Base-by-base conservation (phyloP, 768 basidiomycete genomes). In the Hygrophorus russula region DNA sequence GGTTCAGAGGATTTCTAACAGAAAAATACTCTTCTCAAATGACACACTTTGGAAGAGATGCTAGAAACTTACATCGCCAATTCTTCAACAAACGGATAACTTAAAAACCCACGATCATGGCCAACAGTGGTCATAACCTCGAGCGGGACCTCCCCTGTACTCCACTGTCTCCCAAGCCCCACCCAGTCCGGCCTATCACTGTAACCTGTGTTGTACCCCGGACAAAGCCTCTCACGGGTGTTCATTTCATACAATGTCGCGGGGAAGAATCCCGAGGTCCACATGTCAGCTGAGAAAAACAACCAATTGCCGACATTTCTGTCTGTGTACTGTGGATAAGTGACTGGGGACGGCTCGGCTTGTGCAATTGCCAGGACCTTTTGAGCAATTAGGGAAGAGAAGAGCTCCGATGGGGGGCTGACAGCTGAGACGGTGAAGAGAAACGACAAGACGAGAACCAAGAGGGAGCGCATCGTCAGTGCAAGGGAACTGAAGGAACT, bases 41-140 rank as follows among this genome's bases (percentile, higher is more conserved):
- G 29, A 28, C 31, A 30, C 19, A 13, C 28, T n/a, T 19, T 31
- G 15, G 14, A 29, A 40, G 19, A 45, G 47, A 24, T 40, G 36
- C 14, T 31, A 31, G 14, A 35, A 27, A 67, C 77, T 38, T 51
- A 82, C 80, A 82, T 50, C 8, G 53, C 49, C 12, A 82, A 57
- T 52, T 85, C 82, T 39, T 76, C 68, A 36, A 73, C 63, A 53
- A 83, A 83, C 0, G 82, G 78, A 51, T 73, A 80, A 57, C 79
- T 80, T 49, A 83, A 56, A 57, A 82, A 84, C 6, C 81, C 82
- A 24, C 80, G 76, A 53, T 85, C 82, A 51, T 84, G 81, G 10
- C 74, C 78, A 20, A 78, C 64, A 13, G 56, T 63, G 41, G 69
- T 74, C 20, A 61, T 59, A 4, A 53, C 53, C 50, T 75, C 70